Percentiles rank a stretch among this genome's conserved stretches.
phyloP scores from a whole-genome alignment of 2,329 filamentous ascomycete species.

The Chaetomium sp. region DNA sequence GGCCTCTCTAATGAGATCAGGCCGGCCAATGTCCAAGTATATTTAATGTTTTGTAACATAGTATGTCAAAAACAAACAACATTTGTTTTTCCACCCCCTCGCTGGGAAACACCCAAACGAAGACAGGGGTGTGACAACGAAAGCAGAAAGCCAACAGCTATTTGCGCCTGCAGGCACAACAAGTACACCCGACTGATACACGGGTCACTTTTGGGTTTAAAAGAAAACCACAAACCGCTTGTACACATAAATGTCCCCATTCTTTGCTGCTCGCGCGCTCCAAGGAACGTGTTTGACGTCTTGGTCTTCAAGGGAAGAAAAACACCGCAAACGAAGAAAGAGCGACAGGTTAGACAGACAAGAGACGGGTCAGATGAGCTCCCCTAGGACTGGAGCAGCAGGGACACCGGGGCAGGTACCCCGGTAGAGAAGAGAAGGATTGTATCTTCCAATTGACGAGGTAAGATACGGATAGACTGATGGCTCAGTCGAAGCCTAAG shows the following conservation, averaged over 20 bases:
- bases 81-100: background rate
- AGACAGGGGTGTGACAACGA: background rate
- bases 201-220: background rate
- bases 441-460: background rate
- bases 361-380: conserved; percentile 25
- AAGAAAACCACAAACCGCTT: conserved; percentile 4
- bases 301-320: background rate
- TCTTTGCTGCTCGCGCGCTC: conserved; percentile 23
- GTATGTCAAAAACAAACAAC: background rate
- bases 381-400: conserved; percentile 11
- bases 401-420: background rate
- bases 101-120: background rate
- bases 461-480: background rate
- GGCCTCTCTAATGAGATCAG: conserved; percentile 10
- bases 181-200: background rate
- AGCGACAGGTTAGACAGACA: conserved; percentile 1
- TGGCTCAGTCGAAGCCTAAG: conserved; percentile 6
- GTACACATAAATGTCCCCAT: background rate
- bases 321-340: background rate
- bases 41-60: background rate
- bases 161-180: background rate
- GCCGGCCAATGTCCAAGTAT: conserved; percentile 4
- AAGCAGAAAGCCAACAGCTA: background rate
- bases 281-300: conserved; percentile 27
- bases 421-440: conserved; percentile 8